Evolutionary conservation across 257 asterid species (phyloP).

Genomic region (Solanum medicagineum): DNA sequence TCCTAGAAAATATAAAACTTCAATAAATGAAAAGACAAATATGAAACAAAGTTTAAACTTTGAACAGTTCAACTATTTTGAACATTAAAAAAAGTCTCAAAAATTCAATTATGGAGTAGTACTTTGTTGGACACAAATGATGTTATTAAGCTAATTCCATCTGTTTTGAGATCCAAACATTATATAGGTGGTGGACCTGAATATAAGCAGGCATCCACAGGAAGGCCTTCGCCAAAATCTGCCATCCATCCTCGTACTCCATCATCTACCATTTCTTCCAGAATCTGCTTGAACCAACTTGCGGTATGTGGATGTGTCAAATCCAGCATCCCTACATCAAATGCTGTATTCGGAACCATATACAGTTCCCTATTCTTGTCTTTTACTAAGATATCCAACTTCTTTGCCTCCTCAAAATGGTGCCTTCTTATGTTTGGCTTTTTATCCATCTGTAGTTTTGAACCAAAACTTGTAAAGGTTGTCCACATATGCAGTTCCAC

Average conservation of each 20-base stretch:
- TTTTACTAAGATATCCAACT: slow-evolving; percentile 67
- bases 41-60: too few species aligned
- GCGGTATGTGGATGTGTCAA: slow-evolving; percentile 68
- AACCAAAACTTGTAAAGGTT: neutral
- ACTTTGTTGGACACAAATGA: neutral
- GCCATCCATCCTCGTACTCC: slow-evolving; percentile 99
- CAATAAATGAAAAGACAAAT: too few species aligned
- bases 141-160: neutral
- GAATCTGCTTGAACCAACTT: slow-evolving; percentile 74
- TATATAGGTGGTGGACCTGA: slow-evolving; percentile 37
- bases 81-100: too few species aligned
- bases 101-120: neutral
- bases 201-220: slow-evolving; percentile 78
- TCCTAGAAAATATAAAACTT: too few species aligned
- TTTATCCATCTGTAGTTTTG: slow-evolving; percentile 44
- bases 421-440: slow-evolving; percentile 51
- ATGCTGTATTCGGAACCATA: slow-evolving; percentile 93
- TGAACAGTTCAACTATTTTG: too few species aligned
- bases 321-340: slow-evolving; percentile 92
- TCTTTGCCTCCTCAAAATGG: slow-evolving; percentile 70
- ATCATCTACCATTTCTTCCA: slow-evolving; percentile 80
- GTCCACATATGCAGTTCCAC: neutral
- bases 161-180: neutral
- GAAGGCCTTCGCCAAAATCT: slow-evolving; percentile 96
- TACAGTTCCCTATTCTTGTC: slow-evolving; percentile 62